Base-by-base conservation (phyloP, 768 basidiomycete genomes). In the Cystobasidium ongulense region DNA sequence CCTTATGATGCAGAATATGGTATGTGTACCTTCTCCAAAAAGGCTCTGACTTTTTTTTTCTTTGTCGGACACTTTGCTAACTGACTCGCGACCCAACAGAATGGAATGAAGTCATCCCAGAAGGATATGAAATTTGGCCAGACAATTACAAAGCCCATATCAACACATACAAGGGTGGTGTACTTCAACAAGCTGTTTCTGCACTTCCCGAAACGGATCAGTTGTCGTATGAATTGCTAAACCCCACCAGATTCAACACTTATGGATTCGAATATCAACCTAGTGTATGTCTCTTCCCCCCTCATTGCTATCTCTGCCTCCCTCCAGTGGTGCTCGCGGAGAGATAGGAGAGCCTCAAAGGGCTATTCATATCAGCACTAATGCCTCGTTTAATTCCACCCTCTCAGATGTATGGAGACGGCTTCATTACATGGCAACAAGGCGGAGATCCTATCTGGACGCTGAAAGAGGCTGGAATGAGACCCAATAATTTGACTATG, bases 381-480 rank as follows among this genome's bases (percentile, higher is more conserved):
- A 8, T 39, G 38, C 17, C 23, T 31, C 63, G 21, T 36, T 46
- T 39, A 13, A 7, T 10, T 36, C 17, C 11, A 5, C 17, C 25
- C 18, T 5, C 15, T 3, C 27, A 68, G 66, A 46, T 50, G 50
- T 68, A 68, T 80, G 88, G 88, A n/a, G 86, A 81, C 61, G 77
- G 86, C 73, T 92, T 89, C 79, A 86, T 96, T 59, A 89, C 90
- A 0, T 97, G 93, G 92, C 87, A 85, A 67, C 86, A 86, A 72
- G 83, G 86, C 67, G 88, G 87, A 3, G 75, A 84, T 57, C 81
- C 85, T 76, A 84, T 88, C 0, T 96, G 93, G 92, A 88, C 84
- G 25, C 80, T 89, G 53, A 87, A 85, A 5, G 81, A 90, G 0
- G 84, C 81, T 0, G 83, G 90, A 0, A 81, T 92, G 23, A 89